A percentile compares a stretch with the other conserved stretches of the same genome.
These are phyloP conservation scores for Exobasidium rhododendri DNA, from an alignment of 1,284 basidiomycete species.

Conservation along the genomic window DNA sequence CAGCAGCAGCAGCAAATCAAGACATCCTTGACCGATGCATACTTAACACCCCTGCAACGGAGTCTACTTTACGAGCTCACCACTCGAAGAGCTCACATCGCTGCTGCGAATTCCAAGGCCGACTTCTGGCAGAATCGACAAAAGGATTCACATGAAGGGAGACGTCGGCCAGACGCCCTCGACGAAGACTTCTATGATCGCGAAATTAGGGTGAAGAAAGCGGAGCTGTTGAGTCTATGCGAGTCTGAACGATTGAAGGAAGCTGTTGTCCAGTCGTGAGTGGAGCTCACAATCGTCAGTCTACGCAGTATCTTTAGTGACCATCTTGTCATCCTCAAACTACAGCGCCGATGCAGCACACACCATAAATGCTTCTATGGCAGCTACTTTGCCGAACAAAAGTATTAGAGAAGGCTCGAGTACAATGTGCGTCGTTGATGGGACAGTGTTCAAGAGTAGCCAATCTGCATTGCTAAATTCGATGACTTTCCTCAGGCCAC, in stretches of 20 bases:
- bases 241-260: background rate
- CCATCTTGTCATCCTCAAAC: background rate
- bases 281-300: background rate
- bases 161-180: too few species aligned
- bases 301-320: background rate
- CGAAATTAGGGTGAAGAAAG: slow-evolving; percentile 3
- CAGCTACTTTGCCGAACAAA: background rate
- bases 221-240: background rate
- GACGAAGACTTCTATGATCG: too few species aligned
- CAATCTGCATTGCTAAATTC: too few species aligned
- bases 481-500: too few species aligned
- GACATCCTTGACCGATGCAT: background rate
- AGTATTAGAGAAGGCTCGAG: background rate
- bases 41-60: slow-evolving; percentile 8
- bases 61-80: slow-evolving; percentile 5
- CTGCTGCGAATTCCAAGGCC: background rate
- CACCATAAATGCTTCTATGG: slow-evolving; percentile 2
- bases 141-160: background rate
- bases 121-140: slow-evolving; percentile 5
- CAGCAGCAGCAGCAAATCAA: background rate
- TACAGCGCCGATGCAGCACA: slow-evolving; percentile 1
- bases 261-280: background rate
- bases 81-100: background rate
- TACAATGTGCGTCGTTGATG: too few species aligned
- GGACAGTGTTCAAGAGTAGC: too few species aligned